Conservation (phyloP, 495 filamentous ascomycete genomes). For the Wilcoxina mikolae region DNA sequence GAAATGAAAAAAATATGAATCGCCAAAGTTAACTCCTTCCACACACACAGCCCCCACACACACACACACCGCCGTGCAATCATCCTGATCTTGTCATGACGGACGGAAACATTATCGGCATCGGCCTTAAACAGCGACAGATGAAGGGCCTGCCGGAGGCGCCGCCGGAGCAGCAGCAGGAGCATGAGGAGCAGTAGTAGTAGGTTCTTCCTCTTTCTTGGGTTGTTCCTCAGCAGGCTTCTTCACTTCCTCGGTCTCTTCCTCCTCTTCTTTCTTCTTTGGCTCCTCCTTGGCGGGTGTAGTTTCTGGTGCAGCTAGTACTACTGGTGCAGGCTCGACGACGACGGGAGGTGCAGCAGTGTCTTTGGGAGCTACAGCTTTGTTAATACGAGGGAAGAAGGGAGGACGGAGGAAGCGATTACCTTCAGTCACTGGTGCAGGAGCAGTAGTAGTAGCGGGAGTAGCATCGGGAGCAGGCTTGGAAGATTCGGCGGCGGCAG, state of each 20-base stretch:
- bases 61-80: too few species aligned
- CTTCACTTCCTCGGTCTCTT: background rate
- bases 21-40: too few species aligned
- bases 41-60: too few species aligned
- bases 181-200: background rate
- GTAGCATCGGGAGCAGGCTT: conserved; percentile 3
- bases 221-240: background rate
- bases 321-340: background rate
- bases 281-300: background rate
- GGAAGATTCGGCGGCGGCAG: background rate
- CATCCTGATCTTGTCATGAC: too few species aligned
- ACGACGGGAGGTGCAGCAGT: background rate
- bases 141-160: too few species aligned
- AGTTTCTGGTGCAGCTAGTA: background rate
- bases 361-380: background rate
- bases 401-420: background rate
- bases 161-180: background rate
- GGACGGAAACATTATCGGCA: too few species aligned
- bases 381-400: background rate
- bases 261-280: background rate
- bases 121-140: too few species aligned
- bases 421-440: background rate
- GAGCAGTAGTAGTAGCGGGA: background rate
- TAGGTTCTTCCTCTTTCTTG: background rate
- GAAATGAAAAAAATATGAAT: too few species aligned